Conservation (phyloP, 164 flowering plant species). For the Euptelea pleiosperma region DNA sequence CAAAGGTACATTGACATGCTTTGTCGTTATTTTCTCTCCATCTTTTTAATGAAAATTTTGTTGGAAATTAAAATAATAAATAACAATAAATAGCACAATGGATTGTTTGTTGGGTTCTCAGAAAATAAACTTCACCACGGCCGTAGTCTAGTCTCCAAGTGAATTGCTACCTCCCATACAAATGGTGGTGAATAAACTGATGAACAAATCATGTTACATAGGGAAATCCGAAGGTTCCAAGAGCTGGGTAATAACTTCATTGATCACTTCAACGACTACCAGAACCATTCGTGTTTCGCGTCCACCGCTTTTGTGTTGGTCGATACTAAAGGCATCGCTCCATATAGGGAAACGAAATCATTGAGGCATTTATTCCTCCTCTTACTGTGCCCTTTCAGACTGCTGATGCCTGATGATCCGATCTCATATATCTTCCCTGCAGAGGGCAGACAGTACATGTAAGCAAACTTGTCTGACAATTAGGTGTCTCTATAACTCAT, state of each 20-base stretch:
- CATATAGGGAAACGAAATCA: constrained; percentile 43
- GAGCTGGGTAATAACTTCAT: neutral
- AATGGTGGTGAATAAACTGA: neutral
- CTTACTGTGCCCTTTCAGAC: constrained; percentile 35
- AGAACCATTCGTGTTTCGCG: constrained; percentile 37
- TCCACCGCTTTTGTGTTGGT: constrained; percentile 43
- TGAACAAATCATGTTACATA: neutral
- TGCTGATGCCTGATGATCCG: constrained; percentile 46
- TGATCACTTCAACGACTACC: constrained; percentile 22
- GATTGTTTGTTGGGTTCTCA: too few relatives aligned
- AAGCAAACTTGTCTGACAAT: too few relatives aligned
- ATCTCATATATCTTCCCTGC: constrained; percentile 49
- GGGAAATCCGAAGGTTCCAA: neutral
- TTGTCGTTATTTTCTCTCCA: too few relatives aligned
- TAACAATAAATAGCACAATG: too few relatives aligned
- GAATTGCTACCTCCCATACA: too few relatives aligned
- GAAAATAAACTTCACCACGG: too few relatives aligned
- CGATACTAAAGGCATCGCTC: constrained; percentile 41
- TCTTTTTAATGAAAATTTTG: too few relatives aligned
- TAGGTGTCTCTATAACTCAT: too few relatives aligned
- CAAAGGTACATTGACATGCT: too few relatives aligned
- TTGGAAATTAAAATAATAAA: too few relatives aligned
- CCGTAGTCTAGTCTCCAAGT: too few relatives aligned
- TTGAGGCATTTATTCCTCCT: constrained; percentile 41
- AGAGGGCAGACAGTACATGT: neutral